Conservation (phyloP, 208 protist genomes). For the Naegleria fowleri region DNA sequence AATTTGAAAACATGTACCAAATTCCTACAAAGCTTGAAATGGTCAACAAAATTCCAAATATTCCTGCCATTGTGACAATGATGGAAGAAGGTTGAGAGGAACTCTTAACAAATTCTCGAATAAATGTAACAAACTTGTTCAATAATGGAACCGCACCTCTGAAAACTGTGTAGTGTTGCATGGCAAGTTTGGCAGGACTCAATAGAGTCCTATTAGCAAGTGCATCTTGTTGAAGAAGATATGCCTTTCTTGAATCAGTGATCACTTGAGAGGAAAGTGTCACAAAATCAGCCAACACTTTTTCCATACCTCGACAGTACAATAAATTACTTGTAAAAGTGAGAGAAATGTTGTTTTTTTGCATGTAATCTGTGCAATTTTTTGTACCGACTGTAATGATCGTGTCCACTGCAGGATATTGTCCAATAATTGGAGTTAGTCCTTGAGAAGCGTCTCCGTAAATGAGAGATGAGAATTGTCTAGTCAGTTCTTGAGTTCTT, state of each 20-base stretch:
- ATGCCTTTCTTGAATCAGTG: not conserved
- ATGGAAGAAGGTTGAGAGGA: not conserved
- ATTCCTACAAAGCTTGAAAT: no score
- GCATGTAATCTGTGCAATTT: not conserved
- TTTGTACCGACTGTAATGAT: not conserved
- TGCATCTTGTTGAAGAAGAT: not conserved
- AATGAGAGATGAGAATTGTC: not conserved
- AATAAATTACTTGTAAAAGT: not conserved
- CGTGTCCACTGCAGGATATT: not conserved
- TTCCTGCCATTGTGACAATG: not conserved
- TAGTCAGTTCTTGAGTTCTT: not conserved
- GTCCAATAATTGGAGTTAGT: not conserved
- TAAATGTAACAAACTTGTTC: not conserved
- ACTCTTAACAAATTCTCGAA: not conserved
- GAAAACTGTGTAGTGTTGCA: not conserved
- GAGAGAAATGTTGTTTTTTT: not conserved
- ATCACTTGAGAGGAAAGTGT: not conserved
- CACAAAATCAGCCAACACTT: not conserved
- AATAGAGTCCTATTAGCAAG: not conserved
- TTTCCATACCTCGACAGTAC: not conserved
- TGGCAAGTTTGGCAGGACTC: not conserved
- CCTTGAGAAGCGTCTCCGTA: not conserved
- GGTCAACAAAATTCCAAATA: not conserved
- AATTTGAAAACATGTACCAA: no score
- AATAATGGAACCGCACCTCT: not conserved